Base-by-base conservation (phyloP, 75 land plant genomes). In the Pinus taeda region DNA sequence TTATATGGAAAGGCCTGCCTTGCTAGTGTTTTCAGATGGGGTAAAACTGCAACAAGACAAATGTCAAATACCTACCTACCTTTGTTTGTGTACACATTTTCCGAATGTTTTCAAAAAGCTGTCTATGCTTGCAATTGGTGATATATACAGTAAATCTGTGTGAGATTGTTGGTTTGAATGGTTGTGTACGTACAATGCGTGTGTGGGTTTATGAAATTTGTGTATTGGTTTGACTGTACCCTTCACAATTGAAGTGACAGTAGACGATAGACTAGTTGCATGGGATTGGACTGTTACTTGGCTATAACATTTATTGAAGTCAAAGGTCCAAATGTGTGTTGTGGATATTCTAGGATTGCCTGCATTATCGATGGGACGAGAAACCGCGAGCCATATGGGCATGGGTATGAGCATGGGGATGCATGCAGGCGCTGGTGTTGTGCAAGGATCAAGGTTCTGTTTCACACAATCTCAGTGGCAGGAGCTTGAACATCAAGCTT, bases 401-500 rank as follows among this genome's bases (percentile, higher is more conserved):
- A 74, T 73, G 62, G 59, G 75, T 9, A 57, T 72, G 33, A 60
- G 83, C 15, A 74, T 62, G 57, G 64, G 78, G 14, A 61, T 73
- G 36, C 65, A 56, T 30, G 72, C 61, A 62, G 33, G 60, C 63
- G 49, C 9, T n/a, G 29, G 20, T 61, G 42, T 37, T 24, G 4
- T 57, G 21, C 64, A 60, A 55, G 81, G 81, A 59, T 74, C 67
- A 13, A 61, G 78, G 22, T 49, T 60, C 20, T 79, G 74, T 15
- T 86, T 86, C 80, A 86, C 88, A 7, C 59, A 83, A 13, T 45
- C 53, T 6, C 88, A 86, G 65, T 85, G 88, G 83, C 88, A 83
- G 30, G 88, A 86, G 59, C 76, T 86, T 67, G 88, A 86, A 56
- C 88, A 85, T 77, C 88, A 86, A 37, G 88, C 88, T 18, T 75